Evolutionary conservation across 805 yeast genomes (phyloP), one percentile per base, ranked within the genome.

Genomic region (Pichia nakasei): DNA sequence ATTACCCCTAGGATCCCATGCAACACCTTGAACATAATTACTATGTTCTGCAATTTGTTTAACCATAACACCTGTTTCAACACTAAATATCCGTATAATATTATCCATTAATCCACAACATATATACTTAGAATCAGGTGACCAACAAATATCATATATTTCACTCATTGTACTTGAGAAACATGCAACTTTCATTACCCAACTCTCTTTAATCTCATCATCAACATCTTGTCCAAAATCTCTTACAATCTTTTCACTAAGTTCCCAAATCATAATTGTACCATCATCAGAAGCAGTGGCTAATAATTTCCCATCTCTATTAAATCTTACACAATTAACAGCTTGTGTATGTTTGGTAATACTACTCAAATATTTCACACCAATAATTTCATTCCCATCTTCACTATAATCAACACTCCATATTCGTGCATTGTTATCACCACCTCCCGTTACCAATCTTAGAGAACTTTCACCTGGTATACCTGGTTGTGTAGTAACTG

Each of bases 241-340:
- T 48, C 69, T 68, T 6, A 75, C 68, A 17, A 78, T 65, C 4
- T 66, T 65, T 38, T 76, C 79, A 20, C 78, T 67, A 19, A 72
- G 66, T 35, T 67, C 70, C 98, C 98, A 93, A 31, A 93, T 63
- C 50, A 89, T 68, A 22, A 93, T 73, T 7, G 82, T 78, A 2
- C 98, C 97, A 60, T 93, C 98, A 58, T 93, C 99, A 3, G 97
- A 95, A 0, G 96, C 97, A 0, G 91, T 75, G 0, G 97, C 97
- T 20, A 93, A 66, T 7, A 73, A 51, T 39, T 73, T 70, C 1
- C 96, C 96, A 3, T 60, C 63, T 2, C 82, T 79, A 55, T 77
- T 81, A 58, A 89, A 93, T 41, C 96, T 66, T 5, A 86, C 95
- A 29, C 79, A 89, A 57, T 93, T 93, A 19, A 93, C 96, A 0